Conservation (phyloP, 495 filamentous ascomycete genomes). For the Daldinia decipiens region DNA sequence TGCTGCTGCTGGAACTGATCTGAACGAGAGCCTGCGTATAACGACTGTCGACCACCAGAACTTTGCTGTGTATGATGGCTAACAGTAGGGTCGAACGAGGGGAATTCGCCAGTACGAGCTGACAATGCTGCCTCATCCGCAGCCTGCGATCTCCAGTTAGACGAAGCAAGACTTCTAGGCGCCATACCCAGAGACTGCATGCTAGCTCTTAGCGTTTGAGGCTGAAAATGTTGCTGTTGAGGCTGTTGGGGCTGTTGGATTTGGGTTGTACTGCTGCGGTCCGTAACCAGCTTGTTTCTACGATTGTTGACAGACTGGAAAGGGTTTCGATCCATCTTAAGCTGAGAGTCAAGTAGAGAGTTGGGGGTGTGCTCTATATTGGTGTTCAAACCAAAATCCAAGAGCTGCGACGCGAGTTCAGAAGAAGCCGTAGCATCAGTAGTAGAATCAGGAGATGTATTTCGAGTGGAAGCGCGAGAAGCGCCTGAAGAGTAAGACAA, state of each 20-base stretch:
- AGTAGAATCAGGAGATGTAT: slow-evolving; percentile 37
- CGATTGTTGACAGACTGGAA: slow-evolving; percentile 47
- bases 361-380: slow-evolving; percentile 30
- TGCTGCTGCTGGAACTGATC: slow-evolving; percentile 34
- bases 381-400: slow-evolving; percentile 27
- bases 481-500: slow-evolving; percentile 39
- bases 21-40: slow-evolving; percentile 17
- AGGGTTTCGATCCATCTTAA: slow-evolving; percentile 43
- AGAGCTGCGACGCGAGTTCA: slow-evolving; percentile 21
- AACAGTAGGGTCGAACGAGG: slow-evolving; percentile 22
- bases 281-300: slow-evolving; percentile 37
- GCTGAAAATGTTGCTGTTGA: slow-evolving; percentile 6
- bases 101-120: slow-evolving; percentile 24
- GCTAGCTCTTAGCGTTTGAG: slow-evolving; percentile 24
- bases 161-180: slow-evolving; percentile 37
- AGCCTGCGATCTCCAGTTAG: slow-evolving; percentile 45
- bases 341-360: slow-evolving; percentile 15
- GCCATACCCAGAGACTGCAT: slow-evolving; percentile 15
- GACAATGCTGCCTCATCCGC: slow-evolving; percentile 15
- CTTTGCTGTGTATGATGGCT: slow-evolving; percentile 12
- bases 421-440: slow-evolving; percentile 11
- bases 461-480: slow-evolving; percentile 40
- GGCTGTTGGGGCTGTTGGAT: slow-evolving; percentile 15
- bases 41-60: slow-evolving; percentile 1
- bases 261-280: slow-evolving; percentile 21